Evolutionary conservation across 2,329 filamentous ascomycete genomes (phyloP).

Genomic region (Cylindrodendrum hubeiense): DNA sequence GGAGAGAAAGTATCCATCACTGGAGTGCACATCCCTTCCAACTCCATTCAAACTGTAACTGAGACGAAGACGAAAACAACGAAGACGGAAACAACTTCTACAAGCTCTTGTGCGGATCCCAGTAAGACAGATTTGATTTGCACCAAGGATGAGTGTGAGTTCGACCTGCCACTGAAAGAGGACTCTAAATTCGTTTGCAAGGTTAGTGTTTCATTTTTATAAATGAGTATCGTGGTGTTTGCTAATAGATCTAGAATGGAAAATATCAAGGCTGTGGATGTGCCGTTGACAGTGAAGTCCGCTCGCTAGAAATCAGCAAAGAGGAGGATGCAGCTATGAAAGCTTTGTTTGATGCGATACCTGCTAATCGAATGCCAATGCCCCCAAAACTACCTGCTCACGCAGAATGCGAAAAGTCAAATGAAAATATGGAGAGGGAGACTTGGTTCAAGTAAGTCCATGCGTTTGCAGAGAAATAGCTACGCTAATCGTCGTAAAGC

Average conservation of each 20-base stretch:
- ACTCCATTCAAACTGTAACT: background rate
- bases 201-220: background rate
- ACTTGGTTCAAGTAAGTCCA: background rate
- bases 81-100: background rate
- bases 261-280: background rate
- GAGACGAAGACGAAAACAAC: background rate
- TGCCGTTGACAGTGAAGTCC: background rate
- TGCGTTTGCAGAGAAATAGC: background rate
- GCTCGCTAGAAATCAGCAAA: background rate
- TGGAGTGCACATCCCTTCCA: background rate
- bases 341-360: background rate
- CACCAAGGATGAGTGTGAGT: background rate
- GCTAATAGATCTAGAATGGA: background rate
- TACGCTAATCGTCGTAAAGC: background rate
- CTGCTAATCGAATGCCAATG: background rate
- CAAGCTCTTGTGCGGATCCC: background rate
- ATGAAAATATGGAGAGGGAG: background rate
- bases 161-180: background rate
- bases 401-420: background rate
- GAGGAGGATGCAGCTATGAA: background rate
- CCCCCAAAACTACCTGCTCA: background rate
- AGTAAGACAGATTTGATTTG: background rate
- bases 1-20: background rate
- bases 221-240: background rate
- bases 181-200: background rate